Conservation (phyloP, 129 eudicot species). For the Flaveria ramosissima region DNA sequence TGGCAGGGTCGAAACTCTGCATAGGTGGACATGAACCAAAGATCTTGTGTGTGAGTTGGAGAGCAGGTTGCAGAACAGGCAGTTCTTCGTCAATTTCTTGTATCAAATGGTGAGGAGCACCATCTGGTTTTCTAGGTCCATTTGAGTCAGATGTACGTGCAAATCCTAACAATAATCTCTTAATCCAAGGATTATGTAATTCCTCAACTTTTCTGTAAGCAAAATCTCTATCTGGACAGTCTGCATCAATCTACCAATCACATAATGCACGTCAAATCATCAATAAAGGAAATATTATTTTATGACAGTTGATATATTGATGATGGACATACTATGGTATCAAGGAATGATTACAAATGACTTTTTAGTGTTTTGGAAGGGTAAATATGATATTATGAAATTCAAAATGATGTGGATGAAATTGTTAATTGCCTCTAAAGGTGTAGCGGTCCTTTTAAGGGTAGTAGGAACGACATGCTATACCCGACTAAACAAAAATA, state of each 20-base stretch:
- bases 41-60: constrained; percentile 76
- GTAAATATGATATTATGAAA: neutral
- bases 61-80: constrained; percentile 83
- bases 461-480: neutral
- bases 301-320: neutral
- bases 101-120: constrained; percentile 69
- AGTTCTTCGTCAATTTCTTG: constrained; percentile 78
- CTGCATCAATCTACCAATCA: constrained; percentile 59
- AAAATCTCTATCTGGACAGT: constrained; percentile 85
- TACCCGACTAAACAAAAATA: neutral
- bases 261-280: constrained; percentile 15
- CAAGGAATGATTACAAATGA: neutral
- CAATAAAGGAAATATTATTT: neutral
- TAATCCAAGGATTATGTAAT: constrained; percentile 89
- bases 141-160: constrained; percentile 82
- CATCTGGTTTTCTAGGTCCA: constrained; percentile 79
- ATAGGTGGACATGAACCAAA: constrained; percentile 98
- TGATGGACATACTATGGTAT: neutral
- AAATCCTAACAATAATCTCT: constrained; percentile 81
- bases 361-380: neutral
- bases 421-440: neutral
- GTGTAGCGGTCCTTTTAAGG: neutral
- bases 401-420: neutral
- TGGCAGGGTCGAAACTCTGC: constrained; percentile 95
- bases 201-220: constrained; percentile 76